These are phyloP conservation scores for Hirschioporus abietinus DNA, from an alignment of 768 basidiomycete species.

Conservation along the genomic window DNA sequence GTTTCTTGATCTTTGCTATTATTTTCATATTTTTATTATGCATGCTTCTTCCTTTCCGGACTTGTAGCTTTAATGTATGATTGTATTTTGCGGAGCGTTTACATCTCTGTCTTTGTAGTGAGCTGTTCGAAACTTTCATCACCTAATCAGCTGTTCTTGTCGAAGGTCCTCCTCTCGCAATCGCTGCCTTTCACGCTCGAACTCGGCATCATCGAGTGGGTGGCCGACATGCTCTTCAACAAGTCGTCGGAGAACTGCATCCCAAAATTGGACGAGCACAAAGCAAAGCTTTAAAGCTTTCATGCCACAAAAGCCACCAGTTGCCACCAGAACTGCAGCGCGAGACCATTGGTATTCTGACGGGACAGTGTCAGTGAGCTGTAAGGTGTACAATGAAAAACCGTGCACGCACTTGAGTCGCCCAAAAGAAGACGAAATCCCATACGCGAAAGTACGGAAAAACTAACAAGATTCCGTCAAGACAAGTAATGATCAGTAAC, in stretches of 20 bases:
- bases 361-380: background rate
- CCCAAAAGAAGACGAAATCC: background rate
- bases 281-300: background rate
- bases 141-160: too few relatives aligned
- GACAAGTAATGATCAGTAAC: background rate
- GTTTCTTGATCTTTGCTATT: background rate
- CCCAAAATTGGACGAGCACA: background rate
- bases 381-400: background rate
- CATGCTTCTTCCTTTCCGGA: background rate
- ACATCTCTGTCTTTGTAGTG: background rate
- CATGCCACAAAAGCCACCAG: background rate
- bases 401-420: background rate
- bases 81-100: background rate
- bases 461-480: background rate
- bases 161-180: too few relatives aligned
- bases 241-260: background rate
- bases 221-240: too few relatives aligned
- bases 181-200: background rate
- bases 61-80: background rate
- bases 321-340: background rate
- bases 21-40: slow-evolving; percentile 1
- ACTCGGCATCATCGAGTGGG: background rate
- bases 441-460: background rate
- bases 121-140: background rate
- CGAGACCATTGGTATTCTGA: background rate